Percentiles rank a stretch among this genome's conserved stretches.
Evolutionary conservation across 2,329 filamentous ascomycete genomes (phyloP).

Genomic region (Aquanectria penicillioides): DNA sequence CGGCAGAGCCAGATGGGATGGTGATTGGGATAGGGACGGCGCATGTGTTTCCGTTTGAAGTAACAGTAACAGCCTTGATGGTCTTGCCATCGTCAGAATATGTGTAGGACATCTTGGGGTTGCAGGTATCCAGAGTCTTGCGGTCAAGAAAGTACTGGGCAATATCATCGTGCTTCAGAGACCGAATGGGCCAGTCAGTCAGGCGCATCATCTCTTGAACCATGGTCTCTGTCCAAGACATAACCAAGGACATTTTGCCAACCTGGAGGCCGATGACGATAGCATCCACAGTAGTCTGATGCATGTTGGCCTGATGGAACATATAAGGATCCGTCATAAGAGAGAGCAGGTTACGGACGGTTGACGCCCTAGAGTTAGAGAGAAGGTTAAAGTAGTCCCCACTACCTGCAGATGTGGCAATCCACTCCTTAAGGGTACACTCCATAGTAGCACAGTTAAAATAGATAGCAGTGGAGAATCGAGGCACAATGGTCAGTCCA

Average conservation of each 20-base stretch:
- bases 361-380: slow-evolving; percentile 19
- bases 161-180: slow-evolving; percentile 26
- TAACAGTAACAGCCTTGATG: slow-evolving; percentile 13
- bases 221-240: slow-evolving; percentile 27
- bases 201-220: slow-evolving; percentile 26
- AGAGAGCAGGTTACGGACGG: slow-evolving; percentile 24
- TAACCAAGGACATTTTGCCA: slow-evolving; percentile 24
- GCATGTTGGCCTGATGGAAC: slow-evolving; percentile 33
- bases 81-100: slow-evolving; percentile 15
- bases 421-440: slow-evolving; percentile 27
- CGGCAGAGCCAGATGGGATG: slow-evolving; percentile 6
- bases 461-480: slow-evolving; percentile 28
- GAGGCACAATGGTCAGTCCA: slow-evolving; percentile 26
- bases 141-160: slow-evolving; percentile 27
- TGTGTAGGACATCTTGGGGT: slow-evolving; percentile 17
- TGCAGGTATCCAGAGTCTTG: slow-evolving; percentile 23
- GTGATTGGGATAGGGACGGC: slow-evolving; percentile 26
- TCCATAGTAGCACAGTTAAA: slow-evolving; percentile 27
- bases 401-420: slow-evolving; percentile 20
- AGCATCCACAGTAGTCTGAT: slow-evolving; percentile 17
- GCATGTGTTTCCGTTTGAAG: slow-evolving; percentile 21
- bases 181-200: slow-evolving; percentile 29
- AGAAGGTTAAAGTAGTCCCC: slow-evolving; percentile 20
- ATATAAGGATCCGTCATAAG: slow-evolving; percentile 29
- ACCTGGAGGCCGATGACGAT: slow-evolving; percentile 23